Evolutionary conservation across 768 basidiomycete genomes (phyloP), one percentile per base, ranked within the genome.

Genomic region (Gloeophyllum trabeum): DNA sequence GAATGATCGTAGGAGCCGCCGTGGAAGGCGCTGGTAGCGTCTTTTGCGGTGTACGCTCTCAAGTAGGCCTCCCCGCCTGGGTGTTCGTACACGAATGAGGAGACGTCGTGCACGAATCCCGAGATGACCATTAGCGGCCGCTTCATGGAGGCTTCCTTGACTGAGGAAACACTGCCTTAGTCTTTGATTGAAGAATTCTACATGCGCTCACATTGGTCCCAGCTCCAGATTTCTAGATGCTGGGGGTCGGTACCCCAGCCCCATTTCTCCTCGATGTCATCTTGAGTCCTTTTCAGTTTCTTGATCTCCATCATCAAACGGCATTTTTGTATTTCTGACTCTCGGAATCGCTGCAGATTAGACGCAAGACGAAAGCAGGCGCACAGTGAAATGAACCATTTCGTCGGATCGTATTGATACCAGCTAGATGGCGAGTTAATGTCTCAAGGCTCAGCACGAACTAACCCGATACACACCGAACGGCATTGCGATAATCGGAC

Each of bases 81-180:
- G 62, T 90, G 86, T 41, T 76, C 68, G 43, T 81, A 78, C 24
- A 79, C 47, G 56, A 92, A 91, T 7, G 69, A 58, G 3, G 82
- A 72, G 16, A 79, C 74, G 48, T 94, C 90, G 57, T 92, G 88
- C 48, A 96, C 82, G 64, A 87, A 92, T 10, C 91, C 91, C 16
- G 81, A 76, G 26, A 93, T 65, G 40, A 89, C 70, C 32, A 93
- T 63, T 42, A 96, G 61, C 3, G 75, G 67, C 22, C 79, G 69
- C 26, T 67, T 67, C 59, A 75, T 66, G 4, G 85, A 73, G 51
- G 84, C 80, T 46, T 73, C 67, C 58, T 78, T 75, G 58, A 80
- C 82, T 86, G 50, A 36, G 41, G 24, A 16, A n/a, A 19, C 21
- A 28, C 40, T 16, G 32, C 24, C 42, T 20, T 24, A 30, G 41